Evolutionary conservation across 352 stramenopile species (phyloP).

Genomic region (Blastocystis sp.): DNA sequence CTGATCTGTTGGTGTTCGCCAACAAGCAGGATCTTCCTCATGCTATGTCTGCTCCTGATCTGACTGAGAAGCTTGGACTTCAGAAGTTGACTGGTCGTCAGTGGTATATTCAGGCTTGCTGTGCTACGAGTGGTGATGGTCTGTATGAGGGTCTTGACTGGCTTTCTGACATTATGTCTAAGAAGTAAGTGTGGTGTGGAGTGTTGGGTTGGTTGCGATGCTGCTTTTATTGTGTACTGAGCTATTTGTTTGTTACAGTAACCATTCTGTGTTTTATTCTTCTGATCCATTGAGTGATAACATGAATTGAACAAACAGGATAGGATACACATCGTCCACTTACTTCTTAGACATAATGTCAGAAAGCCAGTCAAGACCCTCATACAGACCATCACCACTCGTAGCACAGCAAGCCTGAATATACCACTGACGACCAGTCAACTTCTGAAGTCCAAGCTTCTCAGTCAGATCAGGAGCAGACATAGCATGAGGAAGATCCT

Average conservation of each 20-base stretch:
- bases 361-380: constrained; percentile 96
- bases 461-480: constrained; percentile 95
- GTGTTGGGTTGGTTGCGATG: no score
- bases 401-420: constrained; percentile 98
- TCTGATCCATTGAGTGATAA: no score
- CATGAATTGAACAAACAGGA: no score
- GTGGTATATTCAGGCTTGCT: constrained; percentile 99
- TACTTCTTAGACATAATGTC: constrained; percentile 78
- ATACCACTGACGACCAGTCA: constrained; percentile 96
- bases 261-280: no score
- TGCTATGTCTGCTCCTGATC: constrained; percentile 92
- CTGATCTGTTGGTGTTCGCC: constrained; percentile 92
- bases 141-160: constrained; percentile 98
- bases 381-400: constrained; percentile 95
- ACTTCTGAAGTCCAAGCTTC: constrained; percentile 91
- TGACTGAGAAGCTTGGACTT: constrained; percentile 96
- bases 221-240: no score
- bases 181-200: constrained; percentile 72
- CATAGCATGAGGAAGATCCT: constrained; percentile 97
- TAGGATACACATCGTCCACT: background rate
- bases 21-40: constrained; percentile 99
- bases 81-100: constrained; percentile 91
- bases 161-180: constrained; percentile 83
- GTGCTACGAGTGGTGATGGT: constrained; percentile 93
- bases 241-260: no score